Percentiles rank a stretch among this genome's conserved stretches.
Evolutionary conservation across 331 rosid species (phyloP).

Genomic region (Cydonia oblonga): DNA sequence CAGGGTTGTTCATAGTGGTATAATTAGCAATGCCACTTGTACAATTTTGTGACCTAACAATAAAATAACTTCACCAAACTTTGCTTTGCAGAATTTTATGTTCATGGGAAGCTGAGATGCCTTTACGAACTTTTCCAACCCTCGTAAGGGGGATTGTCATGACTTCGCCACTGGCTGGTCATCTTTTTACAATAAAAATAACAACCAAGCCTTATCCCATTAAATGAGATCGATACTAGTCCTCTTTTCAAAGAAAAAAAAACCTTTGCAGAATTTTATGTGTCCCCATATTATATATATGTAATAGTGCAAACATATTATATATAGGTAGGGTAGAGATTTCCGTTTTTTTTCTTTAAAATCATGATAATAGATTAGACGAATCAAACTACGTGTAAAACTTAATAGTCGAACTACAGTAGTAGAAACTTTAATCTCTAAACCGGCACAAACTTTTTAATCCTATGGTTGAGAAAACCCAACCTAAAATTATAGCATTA

Average conservation of each 20-base stretch:
- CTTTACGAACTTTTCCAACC: accelerated
- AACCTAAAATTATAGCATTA: background rate
- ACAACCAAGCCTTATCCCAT: accelerated
- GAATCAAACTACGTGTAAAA: too few species aligned
- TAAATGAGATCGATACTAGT: too few species aligned
- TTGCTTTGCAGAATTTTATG: background rate
- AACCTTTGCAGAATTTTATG: too few species aligned
- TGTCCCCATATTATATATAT: constrained; percentile 1
- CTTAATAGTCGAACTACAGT: accelerated
- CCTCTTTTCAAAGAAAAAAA: too few species aligned
- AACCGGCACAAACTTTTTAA: too few species aligned
- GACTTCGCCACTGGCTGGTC: accelerated
- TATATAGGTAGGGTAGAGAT: constrained; percentile 41
- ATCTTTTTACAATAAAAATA: too few species aligned
- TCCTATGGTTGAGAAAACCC: constrained; percentile 7
- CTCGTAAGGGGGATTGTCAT: accelerated
- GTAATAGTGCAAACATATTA: constrained; percentile 70
- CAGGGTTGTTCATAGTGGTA: constrained; percentile 20
- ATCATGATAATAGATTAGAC: too few species aligned
- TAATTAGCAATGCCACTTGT: background rate
- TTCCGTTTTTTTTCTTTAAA: too few species aligned
- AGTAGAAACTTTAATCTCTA: too few species aligned
- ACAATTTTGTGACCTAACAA: background rate
- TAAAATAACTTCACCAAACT: background rate
- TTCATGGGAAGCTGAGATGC: accelerated